Base-by-base conservation (phyloP, 108 stramenopile genomes). In the Cyclotella cryptica region DNA sequence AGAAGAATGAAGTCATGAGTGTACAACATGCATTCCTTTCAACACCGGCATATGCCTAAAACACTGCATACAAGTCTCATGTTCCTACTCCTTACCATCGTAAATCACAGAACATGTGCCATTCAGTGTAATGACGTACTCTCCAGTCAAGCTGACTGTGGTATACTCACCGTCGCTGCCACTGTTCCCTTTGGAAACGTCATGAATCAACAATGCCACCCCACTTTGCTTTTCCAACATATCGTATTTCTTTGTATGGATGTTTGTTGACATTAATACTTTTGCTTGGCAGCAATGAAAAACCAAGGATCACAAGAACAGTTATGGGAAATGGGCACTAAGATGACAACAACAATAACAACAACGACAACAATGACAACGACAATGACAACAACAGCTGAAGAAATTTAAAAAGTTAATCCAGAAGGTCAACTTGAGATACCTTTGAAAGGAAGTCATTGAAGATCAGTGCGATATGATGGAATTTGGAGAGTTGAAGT, bases 61-160 rank as follows among this genome's bases (percentile, higher is more conserved):
- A n/a, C n/a, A n/a, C n/a, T n/a, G n/a, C n/a, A n/a, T n/a, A n/a
- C n/a, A n/a, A n/a, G n/a, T n/a, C 10, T 46, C 14, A 14, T 13
- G 14, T 13, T 14, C 45, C 45, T 46, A 46, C 45, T 46, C 45
- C 45, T 75, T 44, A 80, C 69, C 71, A 61, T 77, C 85, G 10
- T 72, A 69, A 10, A 89, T 70, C 28, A 89, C 85, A 22, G 83
- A 81, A 67, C 89, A 89, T 10, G 67, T 74, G 22, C 89, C 89
- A 60, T 89, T 89, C 63, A 89, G 54, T 5, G 89, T 89, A 62
- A 89, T 89, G 39, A 83, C 81, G 63, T 85, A 86, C 43, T 70
- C 71, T 8, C 84, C 80, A 19, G 71, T 79, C 72, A 83, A 68
- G 0, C 42, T 0, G 12, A 13, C 19, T 1, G 59, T 0, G 14